Evolutionary conservation across 2,329 filamentous ascomycete genomes (phyloP).

Genomic region (Fusarium multiceps): DNA sequence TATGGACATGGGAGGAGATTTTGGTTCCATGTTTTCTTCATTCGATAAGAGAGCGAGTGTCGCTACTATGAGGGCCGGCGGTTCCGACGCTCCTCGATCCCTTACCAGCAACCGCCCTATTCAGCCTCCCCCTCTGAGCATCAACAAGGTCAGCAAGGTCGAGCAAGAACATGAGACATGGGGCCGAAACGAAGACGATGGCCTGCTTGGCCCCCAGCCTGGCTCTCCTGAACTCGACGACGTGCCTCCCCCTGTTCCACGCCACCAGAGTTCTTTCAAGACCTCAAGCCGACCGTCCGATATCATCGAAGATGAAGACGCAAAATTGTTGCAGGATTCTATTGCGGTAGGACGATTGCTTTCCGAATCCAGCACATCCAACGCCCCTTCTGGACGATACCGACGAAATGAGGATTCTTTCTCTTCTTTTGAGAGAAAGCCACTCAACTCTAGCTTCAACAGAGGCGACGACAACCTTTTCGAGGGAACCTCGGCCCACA

Average conservation of each 20-base stretch:
- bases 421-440: constrained; percentile 47
- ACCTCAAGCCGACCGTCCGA: constrained; percentile 52
- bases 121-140: constrained; percentile 60
- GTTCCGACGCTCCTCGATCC: constrained; percentile 55
- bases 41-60: constrained; percentile 67
- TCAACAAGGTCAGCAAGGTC: constrained; percentile 58
- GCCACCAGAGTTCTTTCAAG: constrained; percentile 52
- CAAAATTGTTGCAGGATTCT: constrained; percentile 64
- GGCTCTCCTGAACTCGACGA: constrained; percentile 55
- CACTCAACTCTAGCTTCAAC: constrained; percentile 47
- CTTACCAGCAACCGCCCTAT: constrained; percentile 58
- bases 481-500: constrained; percentile 57
- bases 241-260: constrained; percentile 55
- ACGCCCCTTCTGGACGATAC: constrained; percentile 46
- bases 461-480: constrained; percentile 69
- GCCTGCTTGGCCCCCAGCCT: constrained; percentile 56
- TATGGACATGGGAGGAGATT: constrained; percentile 68
- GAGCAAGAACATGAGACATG: constrained; percentile 62
- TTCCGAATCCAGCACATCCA: constrained; percentile 38
- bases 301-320: constrained; percentile 63
- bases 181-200: constrained; percentile 62
- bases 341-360: constrained; percentile 62
- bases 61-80: constrained; percentile 59
- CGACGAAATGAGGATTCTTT: constrained; percentile 57
- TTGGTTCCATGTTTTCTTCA: constrained; percentile 66